Evolutionary conservation across 192 early-diverging fungal species (phyloP), one percentile per base, ranked within the genome.

Genomic region (Linnemannia hyalina): DNA sequence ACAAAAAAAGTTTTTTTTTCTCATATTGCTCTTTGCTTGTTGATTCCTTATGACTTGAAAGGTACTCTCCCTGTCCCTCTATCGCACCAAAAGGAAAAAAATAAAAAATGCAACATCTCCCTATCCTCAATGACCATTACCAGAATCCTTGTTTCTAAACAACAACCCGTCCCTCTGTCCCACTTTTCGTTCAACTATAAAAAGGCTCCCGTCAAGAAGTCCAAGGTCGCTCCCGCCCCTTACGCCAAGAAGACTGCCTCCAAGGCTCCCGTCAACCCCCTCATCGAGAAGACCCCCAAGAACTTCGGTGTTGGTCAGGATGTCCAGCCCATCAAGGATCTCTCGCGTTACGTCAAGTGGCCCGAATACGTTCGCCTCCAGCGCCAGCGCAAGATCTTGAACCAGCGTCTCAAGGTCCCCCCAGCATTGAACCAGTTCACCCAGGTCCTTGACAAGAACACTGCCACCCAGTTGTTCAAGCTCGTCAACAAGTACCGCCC

Each of bases 391-490:
- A 95, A 95, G 92, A 97, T 99, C 92, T 93, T 99, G 77, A 93
- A 96, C 88, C 96, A 97, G 94, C 97, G 99, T 91, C 93, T 99
- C 83, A 99, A 99, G 97, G 99, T 99, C 52, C 99, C 99, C 80
- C 99, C 99, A 32, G 95, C 99, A 63, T 94, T 99, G 94, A 98
- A 99, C 96, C 99, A 99, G 94, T 99, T 99, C 96, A 95, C 96
- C 88, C 95, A 97, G 91, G 94, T 95, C 74, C 90, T 98, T 82
- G 99, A 99, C 94, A 97, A 97, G 94, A 99, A 98, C 96, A 98
- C 96, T 86, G 98, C 99, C 87, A 96, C 95, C 85, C 95, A 98
- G 93, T 92, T 98, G 85, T 99, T 99, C 97, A 97, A 97, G 93
- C 95, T 99, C 88, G 91, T 96, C 75, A 90, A 96, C 96, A 99